A percentile compares a stretch with the other conserved stretches of the same genome.
These are phyloP conservation scores for Stephania japonica DNA, from an alignment of 164 flowering plant species.

Conservation along the genomic window DNA sequence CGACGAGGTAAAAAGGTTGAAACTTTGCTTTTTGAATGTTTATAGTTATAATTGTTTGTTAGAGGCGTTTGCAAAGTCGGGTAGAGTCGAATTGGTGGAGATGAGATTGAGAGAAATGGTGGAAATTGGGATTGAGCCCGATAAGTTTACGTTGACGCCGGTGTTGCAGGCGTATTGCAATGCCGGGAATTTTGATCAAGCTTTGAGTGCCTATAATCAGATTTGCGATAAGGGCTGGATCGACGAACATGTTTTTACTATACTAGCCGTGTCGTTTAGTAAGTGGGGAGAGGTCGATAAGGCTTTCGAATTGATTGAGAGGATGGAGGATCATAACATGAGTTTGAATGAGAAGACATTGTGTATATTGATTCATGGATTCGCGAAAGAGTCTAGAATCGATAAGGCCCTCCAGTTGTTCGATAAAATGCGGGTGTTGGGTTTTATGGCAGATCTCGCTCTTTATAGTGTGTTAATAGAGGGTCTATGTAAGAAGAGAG, in stretches of 20 bases:
- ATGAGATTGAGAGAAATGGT: conserved; percentile 62
- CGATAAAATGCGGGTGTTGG: conserved; percentile 52
- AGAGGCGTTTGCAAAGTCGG: conserved; percentile 51
- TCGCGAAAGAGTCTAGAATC: conserved; percentile 42
- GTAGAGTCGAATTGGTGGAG: conserved; percentile 43
- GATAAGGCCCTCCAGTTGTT: conserved; percentile 61
- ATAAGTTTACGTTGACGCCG: conserved; percentile 65
- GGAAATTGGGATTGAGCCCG: conserved; percentile 34
- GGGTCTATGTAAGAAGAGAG: conserved; percentile 56
- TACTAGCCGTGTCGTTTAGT: conserved; percentile 50
- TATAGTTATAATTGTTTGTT: conserved; percentile 77
- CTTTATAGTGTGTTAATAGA: conserved; percentile 63
- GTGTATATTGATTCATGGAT: conserved; percentile 66
- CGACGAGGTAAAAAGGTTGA: conserved; percentile 37
- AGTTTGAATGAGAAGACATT: conserved; percentile 61
- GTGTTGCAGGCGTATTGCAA: conserved; percentile 66
- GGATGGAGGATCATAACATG: conserved; percentile 41
- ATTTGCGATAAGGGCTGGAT: conserved; percentile 53
- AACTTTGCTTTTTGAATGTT: conserved; percentile 50
- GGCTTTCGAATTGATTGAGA: conserved; percentile 59
- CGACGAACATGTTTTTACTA: conserved; percentile 50
- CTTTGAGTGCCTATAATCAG: conserved; percentile 44
- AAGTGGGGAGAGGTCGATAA: conserved; percentile 70
- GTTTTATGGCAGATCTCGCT: conserved; percentile 41
- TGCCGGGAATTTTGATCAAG: conserved; percentile 49